A percentile compares a stretch with the other conserved stretches of the same genome.
phyloP scores from a whole-genome alignment of 2,329 filamentous ascomycete species.

The Fonsecaea pugnacius region DNA sequence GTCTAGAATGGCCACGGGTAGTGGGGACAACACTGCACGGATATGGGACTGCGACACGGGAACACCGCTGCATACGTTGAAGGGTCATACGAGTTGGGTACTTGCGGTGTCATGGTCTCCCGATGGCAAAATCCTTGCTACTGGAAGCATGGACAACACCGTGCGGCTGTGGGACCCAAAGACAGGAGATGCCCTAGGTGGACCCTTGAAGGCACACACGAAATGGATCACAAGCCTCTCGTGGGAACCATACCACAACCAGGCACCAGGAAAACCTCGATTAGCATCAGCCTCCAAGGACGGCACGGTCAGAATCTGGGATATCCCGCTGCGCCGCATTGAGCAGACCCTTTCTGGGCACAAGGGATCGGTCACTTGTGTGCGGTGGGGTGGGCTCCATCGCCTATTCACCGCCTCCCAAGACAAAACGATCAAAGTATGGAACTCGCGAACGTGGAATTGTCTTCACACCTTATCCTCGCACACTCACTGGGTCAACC shows the following conservation, averaged over 20 bases:
- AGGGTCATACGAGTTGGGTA: conserved; percentile 89
- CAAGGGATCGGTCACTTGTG: conserved; percentile 84
- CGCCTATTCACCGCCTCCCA: conserved; percentile 82
- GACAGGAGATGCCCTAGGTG: conserved; percentile 74
- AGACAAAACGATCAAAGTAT: conserved; percentile 90
- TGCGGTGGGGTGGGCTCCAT: conserved; percentile 91
- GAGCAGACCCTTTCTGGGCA: conserved; percentile 87
- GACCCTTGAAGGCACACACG: conserved; percentile 77
- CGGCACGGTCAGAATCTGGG: conserved; percentile 83
- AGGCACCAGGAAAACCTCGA: conserved; percentile 72
- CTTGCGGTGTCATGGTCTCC: conserved; percentile 85
- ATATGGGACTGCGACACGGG: conserved; percentile 96
- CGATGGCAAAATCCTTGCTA: conserved; percentile 79
- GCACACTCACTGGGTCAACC: conserved; percentile 95
- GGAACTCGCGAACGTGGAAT: conserved; percentile 79
- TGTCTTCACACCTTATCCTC: conserved; percentile 76
- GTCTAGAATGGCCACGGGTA: conserved; percentile 80
- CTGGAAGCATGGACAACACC: conserved; percentile 89
- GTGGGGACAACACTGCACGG: conserved; percentile 85
- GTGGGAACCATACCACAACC: conserved; percentile 93
- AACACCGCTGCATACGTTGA: conserved; percentile 81
- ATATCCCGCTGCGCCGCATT: conserved; percentile 74
- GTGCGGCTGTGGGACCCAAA: conserved; percentile 84
- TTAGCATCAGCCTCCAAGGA: conserved; percentile 90
- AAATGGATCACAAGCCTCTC: conserved; percentile 87